A percentile compares a stretch with the other conserved stretches of the same genome.
These are phyloP conservation scores for Allantophomopsis lycopodina DNA, from an alignment of 2,329 filamentous ascomycete genomes.

Conservation along the genomic window DNA sequence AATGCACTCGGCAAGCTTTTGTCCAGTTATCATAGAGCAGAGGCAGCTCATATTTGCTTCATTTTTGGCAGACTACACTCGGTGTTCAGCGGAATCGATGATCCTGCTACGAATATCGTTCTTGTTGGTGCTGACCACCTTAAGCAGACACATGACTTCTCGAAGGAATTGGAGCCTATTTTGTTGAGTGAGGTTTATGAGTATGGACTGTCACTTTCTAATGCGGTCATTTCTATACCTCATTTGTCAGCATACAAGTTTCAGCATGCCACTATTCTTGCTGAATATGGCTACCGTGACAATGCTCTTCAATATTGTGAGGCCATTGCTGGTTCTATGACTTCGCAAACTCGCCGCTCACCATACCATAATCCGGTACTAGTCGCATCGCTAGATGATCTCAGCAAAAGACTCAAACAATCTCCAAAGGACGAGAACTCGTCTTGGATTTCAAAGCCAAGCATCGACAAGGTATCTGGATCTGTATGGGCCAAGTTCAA, in stretches of 20 bases:
- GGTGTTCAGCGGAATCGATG: conserved; percentile 72
- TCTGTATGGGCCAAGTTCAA: conserved; percentile 88
- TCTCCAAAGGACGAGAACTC: conserved; percentile 69
- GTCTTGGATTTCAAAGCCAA: conserved; percentile 90
- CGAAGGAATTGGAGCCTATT: conserved; percentile 73
- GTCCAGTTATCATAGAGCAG: conserved; percentile 71
- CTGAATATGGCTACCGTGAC: conserved; percentile 67
- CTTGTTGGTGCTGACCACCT: conserved; percentile 77
- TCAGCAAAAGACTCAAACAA: conserved; percentile 71
- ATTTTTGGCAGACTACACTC: conserved; percentile 64
- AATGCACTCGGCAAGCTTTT: conserved; percentile 71
- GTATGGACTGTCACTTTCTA: conserved; percentile 63
- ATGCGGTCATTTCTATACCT: conserved; percentile 46
- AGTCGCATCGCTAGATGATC: conserved; percentile 66
- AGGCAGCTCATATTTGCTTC: conserved; percentile 90
- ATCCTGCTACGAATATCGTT: conserved; percentile 64
- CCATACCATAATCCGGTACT: conserved; percentile 73
- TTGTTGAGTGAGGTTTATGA: conserved; percentile 94
- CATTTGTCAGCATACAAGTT: conserved; percentile 88
- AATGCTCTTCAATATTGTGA: conserved; percentile 92
- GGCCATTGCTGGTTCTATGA: conserved; percentile 61
- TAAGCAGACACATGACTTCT: conserved; percentile 55
- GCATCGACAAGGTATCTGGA: conserved; percentile 88
- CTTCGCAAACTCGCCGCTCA: conserved; percentile 68
- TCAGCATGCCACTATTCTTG: conserved; percentile 70